Base-by-base conservation (phyloP, 225 moss, liverwort and hornwort species). In the Bryum argenteum region DNA sequence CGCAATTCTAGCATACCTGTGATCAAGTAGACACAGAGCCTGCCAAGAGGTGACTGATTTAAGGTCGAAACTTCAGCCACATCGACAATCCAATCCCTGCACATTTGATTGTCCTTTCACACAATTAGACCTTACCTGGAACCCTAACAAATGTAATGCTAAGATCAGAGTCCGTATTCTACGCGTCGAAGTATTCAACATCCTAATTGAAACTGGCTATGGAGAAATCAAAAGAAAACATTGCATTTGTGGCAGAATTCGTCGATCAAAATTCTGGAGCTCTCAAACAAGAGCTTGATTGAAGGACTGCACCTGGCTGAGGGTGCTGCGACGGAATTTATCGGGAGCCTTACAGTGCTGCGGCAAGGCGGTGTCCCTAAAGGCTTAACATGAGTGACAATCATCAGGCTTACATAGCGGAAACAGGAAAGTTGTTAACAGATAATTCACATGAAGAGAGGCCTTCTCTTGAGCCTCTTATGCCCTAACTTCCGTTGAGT, bases 11-110 rank as follows among this genome's bases (percentile, higher is more conserved):
- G 8, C 26, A 57, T 14, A 82, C 82, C 82, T 77, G 77, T 78
- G 16, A 82, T 24, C 67, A 82, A 71, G 38, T n/a, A 78, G 18
- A 37, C 62, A 75, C 71, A 71, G 33, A 82, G 17, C n/a, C 38
- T 71, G 43, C 67, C 74, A 63, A 52, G 52, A 43, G 50, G 52
- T 16, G 53, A 57, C 63, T 75, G 58, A 0, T 57, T 71, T 10
- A 37, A 19, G n/a, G n/a, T n/a, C n/a, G 38, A 0, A 65, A 51
- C 59, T 66, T 59, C 60, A 21, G 59, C 16, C 18, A 21, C 45
- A 14, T 58, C 50, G n/a, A n/a, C 47, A 41, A 6, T 28, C 71
- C 59, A 42, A 59, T 66, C 8, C 51, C 77, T 78, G 37, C 3
- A 60, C 58, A 78, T 58, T 4, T 51, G 58, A 14, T 17, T 8